Percentiles rank a stretch among this genome's conserved stretches.
Evolutionary conservation across 2,329 filamentous ascomycete species (phyloP).

Genomic region (Lecanicillium sp.): DNA sequence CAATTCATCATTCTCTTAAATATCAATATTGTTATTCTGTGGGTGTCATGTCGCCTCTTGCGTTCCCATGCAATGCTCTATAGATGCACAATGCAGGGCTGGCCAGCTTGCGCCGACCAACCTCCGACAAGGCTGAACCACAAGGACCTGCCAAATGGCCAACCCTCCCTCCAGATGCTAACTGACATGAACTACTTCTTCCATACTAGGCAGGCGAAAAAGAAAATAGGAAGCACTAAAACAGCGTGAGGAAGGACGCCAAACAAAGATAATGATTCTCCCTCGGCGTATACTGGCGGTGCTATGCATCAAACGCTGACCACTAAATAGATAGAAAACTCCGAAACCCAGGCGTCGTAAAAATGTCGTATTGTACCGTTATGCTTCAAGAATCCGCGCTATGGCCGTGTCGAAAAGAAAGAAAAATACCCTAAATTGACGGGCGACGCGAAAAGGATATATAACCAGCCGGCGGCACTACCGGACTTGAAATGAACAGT

Average conservation of each 20-base stretch:
- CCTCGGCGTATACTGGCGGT: too few relatives aligned
- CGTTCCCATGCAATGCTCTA: too few relatives aligned
- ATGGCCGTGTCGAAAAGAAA: background rate
- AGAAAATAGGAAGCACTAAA: too few relatives aligned
- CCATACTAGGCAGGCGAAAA: background rate
- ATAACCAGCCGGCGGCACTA: too few relatives aligned
- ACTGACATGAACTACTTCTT: background rate
- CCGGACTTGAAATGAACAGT: too few relatives aligned
- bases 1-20: too few relatives aligned
- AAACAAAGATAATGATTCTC: too few relatives aligned
- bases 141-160: constrained; percentile 1
- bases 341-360: constrained; percentile 7
- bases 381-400: background rate
- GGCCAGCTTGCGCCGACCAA: background rate
- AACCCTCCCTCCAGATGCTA: background rate
- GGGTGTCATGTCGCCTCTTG: too few relatives aligned
- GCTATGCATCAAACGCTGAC: constrained; percentile 1
- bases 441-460: too few relatives aligned
- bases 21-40: too few relatives aligned
- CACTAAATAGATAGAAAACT: background rate
- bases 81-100: too few relatives aligned
- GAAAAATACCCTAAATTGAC: background rate
- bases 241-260: too few relatives aligned
- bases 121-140: constrained; percentile 2
- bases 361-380: constrained; percentile 2